Conservation (phyloP, 202 grass and related monocot species). For the Eragrostis tef region DNA sequence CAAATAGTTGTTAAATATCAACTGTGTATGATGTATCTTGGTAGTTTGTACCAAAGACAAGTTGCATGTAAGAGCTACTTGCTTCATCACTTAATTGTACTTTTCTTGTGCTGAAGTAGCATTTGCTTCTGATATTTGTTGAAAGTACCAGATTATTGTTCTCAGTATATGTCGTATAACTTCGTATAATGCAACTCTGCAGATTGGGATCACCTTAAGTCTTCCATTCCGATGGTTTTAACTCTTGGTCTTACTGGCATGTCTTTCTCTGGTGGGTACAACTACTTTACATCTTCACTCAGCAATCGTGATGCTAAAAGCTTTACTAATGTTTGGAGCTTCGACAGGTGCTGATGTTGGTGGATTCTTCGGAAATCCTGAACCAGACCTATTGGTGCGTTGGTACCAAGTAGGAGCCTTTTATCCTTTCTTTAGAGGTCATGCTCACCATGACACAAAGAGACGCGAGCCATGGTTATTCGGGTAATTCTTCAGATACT, state of each 20-base stretch:
- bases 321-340: constrained; percentile 43
- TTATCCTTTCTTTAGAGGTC: constrained; percentile 94
- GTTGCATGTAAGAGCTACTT: constrained; percentile 28
- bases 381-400: constrained; percentile 79
- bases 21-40: background rate
- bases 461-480: constrained; percentile 97
- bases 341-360: constrained; percentile 89
- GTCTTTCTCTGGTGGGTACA: constrained; percentile 76
- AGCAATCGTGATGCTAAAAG: constrained; percentile 28
- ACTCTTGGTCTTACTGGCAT: constrained; percentile 96
- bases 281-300: constrained; percentile 22
- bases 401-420: constrained; percentile 98
- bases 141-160: no score
- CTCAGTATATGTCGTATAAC: no score
- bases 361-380: constrained; percentile 97
- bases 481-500: constrained; percentile 66
- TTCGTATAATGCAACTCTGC: no score
- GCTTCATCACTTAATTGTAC: no score
- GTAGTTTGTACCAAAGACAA: constrained; percentile 17
- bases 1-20: constrained; percentile 34
- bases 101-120: no score
- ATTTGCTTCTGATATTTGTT: no score
- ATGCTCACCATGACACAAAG: constrained; percentile 97
- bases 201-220: constrained; percentile 94
- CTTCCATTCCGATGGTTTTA: constrained; percentile 91